phyloP scores from a whole-genome alignment of 2,329 filamentous ascomycete genomes.

The Chaetomium sp. region DNA sequence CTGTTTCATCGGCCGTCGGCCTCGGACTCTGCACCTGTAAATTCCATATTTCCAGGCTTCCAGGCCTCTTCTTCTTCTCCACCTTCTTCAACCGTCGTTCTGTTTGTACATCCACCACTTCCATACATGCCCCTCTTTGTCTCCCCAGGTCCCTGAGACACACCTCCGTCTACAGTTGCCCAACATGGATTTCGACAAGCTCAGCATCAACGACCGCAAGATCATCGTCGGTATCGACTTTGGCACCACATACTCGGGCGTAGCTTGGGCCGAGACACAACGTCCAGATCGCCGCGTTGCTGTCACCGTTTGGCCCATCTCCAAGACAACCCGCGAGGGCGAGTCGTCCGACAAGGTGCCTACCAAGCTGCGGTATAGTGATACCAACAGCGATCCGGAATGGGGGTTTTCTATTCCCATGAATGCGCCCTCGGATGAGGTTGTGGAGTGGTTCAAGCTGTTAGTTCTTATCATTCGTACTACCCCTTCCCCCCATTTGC shows the following conservation, averaged over 20 bases:
- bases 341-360: slow-evolving; percentile 52
- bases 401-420: slow-evolving; percentile 55
- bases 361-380: slow-evolving; percentile 50
- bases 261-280: slow-evolving; percentile 54
- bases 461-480: slow-evolving; percentile 37
- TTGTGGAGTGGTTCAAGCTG: slow-evolving; percentile 55
- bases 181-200: slow-evolving; percentile 44
- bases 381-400: slow-evolving; percentile 45
- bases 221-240: slow-evolving; percentile 59
- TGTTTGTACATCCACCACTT: not conserved
- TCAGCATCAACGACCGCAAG: slow-evolving; percentile 43
- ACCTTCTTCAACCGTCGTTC: not conserved
- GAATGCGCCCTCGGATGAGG: slow-evolving; percentile 43
- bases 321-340: slow-evolving; percentile 41
- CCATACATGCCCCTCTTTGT: not conserved
- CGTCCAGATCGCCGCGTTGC: slow-evolving; percentile 46
- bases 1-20: not conserved
- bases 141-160: not conserved
- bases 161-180: not conserved
- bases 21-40: not conserved
- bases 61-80: not conserved
- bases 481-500: not conserved
- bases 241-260: slow-evolving; percentile 58
- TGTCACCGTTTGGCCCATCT: slow-evolving; percentile 51
- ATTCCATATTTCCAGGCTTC: not conserved